Evolutionary conservation across 2,329 filamentous ascomycete genomes (phyloP).

Genomic region (Sporothrix mexicana): DNA sequence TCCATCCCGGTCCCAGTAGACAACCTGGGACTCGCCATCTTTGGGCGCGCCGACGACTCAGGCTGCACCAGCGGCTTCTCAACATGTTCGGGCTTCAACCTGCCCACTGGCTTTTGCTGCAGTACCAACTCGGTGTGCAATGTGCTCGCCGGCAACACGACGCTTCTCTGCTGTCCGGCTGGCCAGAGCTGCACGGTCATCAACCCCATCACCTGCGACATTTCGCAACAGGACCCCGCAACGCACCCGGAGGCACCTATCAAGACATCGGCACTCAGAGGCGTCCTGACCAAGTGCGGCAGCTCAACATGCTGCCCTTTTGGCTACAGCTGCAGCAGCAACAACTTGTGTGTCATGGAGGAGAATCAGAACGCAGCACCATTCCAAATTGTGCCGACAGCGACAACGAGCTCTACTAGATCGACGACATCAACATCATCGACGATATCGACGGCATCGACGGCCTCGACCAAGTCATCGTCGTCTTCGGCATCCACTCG

Average conservation of each 20-base stretch:
- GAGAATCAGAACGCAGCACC: conserved; percentile 54
- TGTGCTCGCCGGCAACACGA: conserved; percentile 66
- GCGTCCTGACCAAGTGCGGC: conserved; percentile 63
- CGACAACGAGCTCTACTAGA: not conserved
- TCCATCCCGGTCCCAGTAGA: conserved; percentile 42
- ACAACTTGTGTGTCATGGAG: conserved; percentile 58
- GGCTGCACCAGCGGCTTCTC: conserved; percentile 48
- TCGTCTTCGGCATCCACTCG: conserved; percentile 34
- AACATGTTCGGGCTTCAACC: conserved; percentile 57
- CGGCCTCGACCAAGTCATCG: conserved; percentile 40
- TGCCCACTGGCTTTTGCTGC: conserved; percentile 74
- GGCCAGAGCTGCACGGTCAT: conserved; percentile 65
- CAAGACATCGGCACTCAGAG: conserved; percentile 68
- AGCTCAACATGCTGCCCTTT: conserved; percentile 69
- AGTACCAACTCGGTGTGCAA: conserved; percentile 59
- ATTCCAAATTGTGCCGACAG: conserved; percentile 33
- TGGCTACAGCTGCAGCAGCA: conserved; percentile 67
- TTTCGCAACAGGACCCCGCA: conserved; percentile 66
- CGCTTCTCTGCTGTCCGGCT: conserved; percentile 72
- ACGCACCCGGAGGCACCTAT: conserved; percentile 63
- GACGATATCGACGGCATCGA: conserved; percentile 36
- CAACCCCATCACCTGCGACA: conserved; percentile 67
- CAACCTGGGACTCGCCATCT: conserved; percentile 8
- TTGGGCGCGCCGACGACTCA: conserved; percentile 22
- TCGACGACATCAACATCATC: conserved; percentile 32